Evolutionary conservation across 495 filamentous ascomycete species (phyloP).

Genomic region (Neurospora intermedia): DNA sequence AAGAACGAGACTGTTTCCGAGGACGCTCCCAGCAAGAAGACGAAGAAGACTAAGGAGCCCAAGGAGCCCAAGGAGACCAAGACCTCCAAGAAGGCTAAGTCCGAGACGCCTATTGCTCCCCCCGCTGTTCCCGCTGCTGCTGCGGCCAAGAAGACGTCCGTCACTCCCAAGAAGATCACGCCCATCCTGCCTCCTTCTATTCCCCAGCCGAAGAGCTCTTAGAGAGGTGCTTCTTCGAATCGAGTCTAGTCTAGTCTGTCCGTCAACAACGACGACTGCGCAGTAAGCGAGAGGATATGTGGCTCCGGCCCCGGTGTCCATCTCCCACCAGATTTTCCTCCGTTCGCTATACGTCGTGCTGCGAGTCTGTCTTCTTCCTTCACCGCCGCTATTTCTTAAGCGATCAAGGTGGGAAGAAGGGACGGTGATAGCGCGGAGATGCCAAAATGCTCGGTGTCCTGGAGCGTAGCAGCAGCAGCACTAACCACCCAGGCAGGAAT

Average conservation of each 20-base stretch:
- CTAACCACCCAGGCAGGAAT: no score
- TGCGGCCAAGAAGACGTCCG: conserved; percentile 7
- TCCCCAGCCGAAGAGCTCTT: conserved; percentile 23
- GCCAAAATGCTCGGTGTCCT: no score
- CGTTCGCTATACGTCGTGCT: not conserved
- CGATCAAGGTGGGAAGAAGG: no score
- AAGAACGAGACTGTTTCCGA: conserved; percentile 31
- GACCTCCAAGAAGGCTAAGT: conserved; percentile 22
- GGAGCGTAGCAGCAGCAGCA: no score
- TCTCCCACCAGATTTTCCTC: not conserved
- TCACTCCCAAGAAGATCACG: conserved; percentile 22
- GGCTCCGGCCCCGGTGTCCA: not conserved
- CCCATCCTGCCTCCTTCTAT: conserved; percentile 25
- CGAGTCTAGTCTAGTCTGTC: not conserved
- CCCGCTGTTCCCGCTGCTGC: conserved; percentile 11
- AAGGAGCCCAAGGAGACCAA: conserved; percentile 6
- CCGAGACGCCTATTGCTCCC: conserved; percentile 18
- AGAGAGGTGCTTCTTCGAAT: conserved; percentile 8
- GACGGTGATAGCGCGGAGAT: no score
- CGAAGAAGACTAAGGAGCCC: not conserved
- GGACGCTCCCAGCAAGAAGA: conserved; percentile 17
- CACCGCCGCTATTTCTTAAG: not conserved
- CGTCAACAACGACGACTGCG: not conserved
- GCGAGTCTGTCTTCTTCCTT: not conserved
- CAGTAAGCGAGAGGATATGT: not conserved